Conservation (phyloP, 129 eudicot genomes). For the Rutidosis leptorrhynchoides region DNA sequence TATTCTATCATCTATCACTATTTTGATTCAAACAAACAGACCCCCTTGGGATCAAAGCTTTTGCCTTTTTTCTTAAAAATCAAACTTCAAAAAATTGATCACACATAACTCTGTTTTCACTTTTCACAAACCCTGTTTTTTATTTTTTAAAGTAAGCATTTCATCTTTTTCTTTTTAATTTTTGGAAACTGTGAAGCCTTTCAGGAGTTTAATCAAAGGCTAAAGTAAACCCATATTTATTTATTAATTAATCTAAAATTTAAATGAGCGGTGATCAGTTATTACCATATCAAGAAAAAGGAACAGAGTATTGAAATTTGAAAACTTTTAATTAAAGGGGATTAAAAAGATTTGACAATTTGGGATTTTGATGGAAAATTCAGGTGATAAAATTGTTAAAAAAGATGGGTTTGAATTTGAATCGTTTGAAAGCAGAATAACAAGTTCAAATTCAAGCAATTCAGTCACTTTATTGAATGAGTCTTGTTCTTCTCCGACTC, state of each 20-base stretch:
- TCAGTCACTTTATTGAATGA: constrained; percentile 34
- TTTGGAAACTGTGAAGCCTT: constrained; percentile 23
- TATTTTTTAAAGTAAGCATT: constrained; percentile 15
- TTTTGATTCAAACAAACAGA: constrained; percentile 30
- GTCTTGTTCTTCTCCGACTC: constrained; percentile 42
- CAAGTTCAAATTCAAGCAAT: constrained; percentile 41
- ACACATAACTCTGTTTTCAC: constrained; percentile 9
- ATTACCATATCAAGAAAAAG: constrained; percentile 17
- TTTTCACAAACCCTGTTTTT: constrained; percentile 7
- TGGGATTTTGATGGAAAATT: constrained; percentile 38
- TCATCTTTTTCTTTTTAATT: constrained; percentile 24
- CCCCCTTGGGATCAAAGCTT: constrained; percentile 23
- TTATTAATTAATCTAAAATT: not conserved
- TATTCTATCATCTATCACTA: too few relatives aligned
- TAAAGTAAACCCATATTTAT: not conserved
- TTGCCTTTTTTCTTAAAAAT: constrained; percentile 30
- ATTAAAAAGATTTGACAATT: constrained; percentile 30
- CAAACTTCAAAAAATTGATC: constrained; percentile 27
- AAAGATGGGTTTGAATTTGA: constrained; percentile 44
- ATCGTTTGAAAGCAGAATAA: constrained; percentile 31
- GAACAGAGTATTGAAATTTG: constrained; percentile 17
- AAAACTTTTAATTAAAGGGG: constrained; percentile 23
- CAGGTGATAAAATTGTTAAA: constrained; percentile 31
- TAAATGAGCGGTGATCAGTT: constrained; percentile 6
- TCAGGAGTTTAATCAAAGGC: constrained; percentile 4